These are phyloP conservation scores for Aleurites moluccanus DNA, from an alignment of 441 rosid species.

Conservation along the genomic window DNA sequence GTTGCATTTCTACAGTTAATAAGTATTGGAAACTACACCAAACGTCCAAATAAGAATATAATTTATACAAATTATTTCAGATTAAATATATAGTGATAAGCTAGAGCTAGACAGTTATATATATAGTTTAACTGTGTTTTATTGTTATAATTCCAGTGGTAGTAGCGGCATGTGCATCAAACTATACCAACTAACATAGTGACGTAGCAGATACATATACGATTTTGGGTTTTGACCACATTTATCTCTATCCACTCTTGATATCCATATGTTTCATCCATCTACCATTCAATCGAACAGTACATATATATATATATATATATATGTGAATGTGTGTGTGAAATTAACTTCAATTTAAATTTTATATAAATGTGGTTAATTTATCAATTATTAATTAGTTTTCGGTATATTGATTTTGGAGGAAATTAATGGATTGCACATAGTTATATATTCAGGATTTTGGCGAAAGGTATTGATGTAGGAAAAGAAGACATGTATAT, in stretches of 20 bases:
- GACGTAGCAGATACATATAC: not conserved
- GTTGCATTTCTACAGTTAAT: not conserved
- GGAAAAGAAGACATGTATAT: too few species aligned
- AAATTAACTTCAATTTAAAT: too few species aligned
- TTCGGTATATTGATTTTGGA: too few species aligned
- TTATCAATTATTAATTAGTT: too few species aligned
- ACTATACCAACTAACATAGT: not conserved
- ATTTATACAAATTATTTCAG: too few species aligned
- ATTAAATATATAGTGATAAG: not conserved
- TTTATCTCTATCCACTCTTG: not conserved
- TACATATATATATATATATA: not conserved
- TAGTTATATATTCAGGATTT: too few species aligned
- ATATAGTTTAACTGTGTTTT: not conserved
- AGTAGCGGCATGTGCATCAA: not conserved
- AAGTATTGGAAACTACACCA: not conserved
- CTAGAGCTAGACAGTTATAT: too few species aligned
- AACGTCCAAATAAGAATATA: constrained; percentile 10
- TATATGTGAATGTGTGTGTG: too few species aligned
- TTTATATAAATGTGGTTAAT: too few species aligned
- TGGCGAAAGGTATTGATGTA: too few species aligned
- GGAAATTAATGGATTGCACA: too few species aligned
- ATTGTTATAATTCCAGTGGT: not conserved
- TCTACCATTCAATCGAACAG: constrained; percentile 4
- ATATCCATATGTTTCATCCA: not conserved
- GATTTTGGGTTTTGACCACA: not conserved